Base-by-base conservation (phyloP, 768 basidiomycete species). In the Macrolepiota fuliginosa region DNA sequence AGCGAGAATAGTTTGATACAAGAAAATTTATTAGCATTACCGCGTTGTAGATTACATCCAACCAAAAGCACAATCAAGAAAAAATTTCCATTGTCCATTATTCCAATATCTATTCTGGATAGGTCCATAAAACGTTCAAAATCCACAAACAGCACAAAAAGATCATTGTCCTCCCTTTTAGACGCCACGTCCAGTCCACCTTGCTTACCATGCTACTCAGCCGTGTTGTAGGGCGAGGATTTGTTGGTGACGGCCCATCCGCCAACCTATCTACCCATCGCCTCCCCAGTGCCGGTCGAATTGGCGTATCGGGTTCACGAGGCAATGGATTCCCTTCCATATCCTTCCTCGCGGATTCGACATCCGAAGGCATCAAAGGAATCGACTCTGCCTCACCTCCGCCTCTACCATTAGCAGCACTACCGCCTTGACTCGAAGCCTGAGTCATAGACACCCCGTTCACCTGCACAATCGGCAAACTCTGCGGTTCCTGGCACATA, bases 231-330 rank as follows among this genome's bases (percentile, higher is more conserved):
- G 62, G 37, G 10, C 73, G 29, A 1, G 71, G 65, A 46, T 52
- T 49, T 47, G 56, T 46, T 22, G 70, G 61, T 47, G 73, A 58
- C 40, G 68, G 37, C 49, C 71, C 70, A 56, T 83, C 78, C 6
- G 77, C 76, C 35, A 84, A 69, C 19, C 81, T 76, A 69, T 86
- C 81, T 19, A 86, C 73, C 84, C 82, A 87, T 29, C 79, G 76
- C 39, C 70, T 73, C n/a, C 35, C 42, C 15, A 9, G 24, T 35
- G 19, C 22, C 22, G 76, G 77, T 40, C 76, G 74, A 12, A 70
- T 68, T 11, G 75, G 76, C 2, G 76, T 78, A 52, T 77, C 76
- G 0, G 79, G 71, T 67, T 79, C 79, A 10, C 64, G 64, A n/a
- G 74, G 69, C 13, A 66, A 60, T 13, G 39, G 56, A 24, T 65